Evolutionary conservation across 208 protist species (phyloP), one percentile per base, ranked within the genome.

Genomic region (Leishmania amazonensis): DNA sequence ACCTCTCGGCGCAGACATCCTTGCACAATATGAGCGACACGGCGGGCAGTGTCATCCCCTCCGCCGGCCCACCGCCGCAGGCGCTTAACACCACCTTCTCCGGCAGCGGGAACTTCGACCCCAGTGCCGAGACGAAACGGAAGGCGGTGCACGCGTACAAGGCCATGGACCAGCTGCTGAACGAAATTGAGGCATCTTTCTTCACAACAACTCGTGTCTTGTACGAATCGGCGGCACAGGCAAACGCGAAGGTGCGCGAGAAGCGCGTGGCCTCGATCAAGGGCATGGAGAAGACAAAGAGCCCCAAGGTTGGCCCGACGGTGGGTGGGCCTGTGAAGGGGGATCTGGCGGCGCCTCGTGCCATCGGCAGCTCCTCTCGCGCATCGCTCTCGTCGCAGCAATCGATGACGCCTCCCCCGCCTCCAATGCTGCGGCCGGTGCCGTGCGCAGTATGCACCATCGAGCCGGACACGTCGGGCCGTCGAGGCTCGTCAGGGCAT

Each of bases 401-500:
- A 38, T 65, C 75, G 8, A 68, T 31, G 19, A 24, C 67, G 40
- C 78, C 38, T 21, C 65, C 78, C 62, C 54, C 21, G 53, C 77
- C 38, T 13, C 80, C 90, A 28, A 54, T 95, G 51, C 70, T 96
- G 35, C 94, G 94, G 0, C 94, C 94, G 3, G 83, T 97, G 31
- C 94, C 94, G 5, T 97, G 93, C 79, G 94, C 90, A 3, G 81
- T 97, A 31, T 96, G 94, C 88, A 87, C 95, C 60, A 84, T 95
- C 53, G 92, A 97, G 71, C 87, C 92, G 1, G 92, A 96, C 31
- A 80, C 42, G 17, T 79, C 80, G 3, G 75, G 77, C n/a, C 84
- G 81, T 67, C 86, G 84, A 19, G 76, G 81, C 47, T 77, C 53
- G 0, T 42, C 78, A 47, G 24, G 76, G 47, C 60, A 68, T 62